Evolutionary conservation across 371 early-diverging fungal genomes (phyloP).

Genomic region (Pancytospora philotis): DNA sequence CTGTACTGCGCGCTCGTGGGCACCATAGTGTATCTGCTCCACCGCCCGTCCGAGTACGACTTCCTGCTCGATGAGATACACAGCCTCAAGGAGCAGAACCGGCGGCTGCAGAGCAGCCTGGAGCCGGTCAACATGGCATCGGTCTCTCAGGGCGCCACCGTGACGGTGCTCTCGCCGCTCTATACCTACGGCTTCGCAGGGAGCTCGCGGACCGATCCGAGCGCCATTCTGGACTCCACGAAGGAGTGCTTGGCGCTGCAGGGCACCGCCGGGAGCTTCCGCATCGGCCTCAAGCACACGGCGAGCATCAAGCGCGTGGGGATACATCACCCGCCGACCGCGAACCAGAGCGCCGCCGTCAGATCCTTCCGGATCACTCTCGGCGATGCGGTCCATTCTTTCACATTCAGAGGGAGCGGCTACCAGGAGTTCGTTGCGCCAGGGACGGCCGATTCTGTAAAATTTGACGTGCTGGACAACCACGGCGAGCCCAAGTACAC

Average conservation of each 20-base stretch:
- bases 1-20: too few species aligned
- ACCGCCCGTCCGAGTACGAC: not conserved
- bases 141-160: not conserved
- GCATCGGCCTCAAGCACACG: conserved; percentile 39
- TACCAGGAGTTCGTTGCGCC: not conserved
- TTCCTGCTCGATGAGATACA: conserved; percentile 10
- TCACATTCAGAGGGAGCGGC: not conserved
- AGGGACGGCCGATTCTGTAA: not conserved
- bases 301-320: conserved; percentile 39
- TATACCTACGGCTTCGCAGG: conserved; percentile 35
- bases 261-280: conserved; percentile 21
- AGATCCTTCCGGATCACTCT: conserved; percentile 32
- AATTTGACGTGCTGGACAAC: not conserved
- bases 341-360: conserved; percentile 36
- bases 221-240: conserved; percentile 16
- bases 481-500: conserved; percentile 1
- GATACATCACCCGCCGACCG: conserved; percentile 47
- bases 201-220: conserved; percentile 9
- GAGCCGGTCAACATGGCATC: not conserved
- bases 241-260: conserved; percentile 35
- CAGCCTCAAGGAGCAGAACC: not conserved
- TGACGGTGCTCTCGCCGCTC: conserved; percentile 1
- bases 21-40: not conserved
- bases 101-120: not conserved
- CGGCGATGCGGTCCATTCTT: not conserved